Evolutionary conservation across 2,329 filamentous ascomycete species (phyloP), one percentile per base, ranked within the genome.

Genomic region (Nectriaceae sp.): DNA sequence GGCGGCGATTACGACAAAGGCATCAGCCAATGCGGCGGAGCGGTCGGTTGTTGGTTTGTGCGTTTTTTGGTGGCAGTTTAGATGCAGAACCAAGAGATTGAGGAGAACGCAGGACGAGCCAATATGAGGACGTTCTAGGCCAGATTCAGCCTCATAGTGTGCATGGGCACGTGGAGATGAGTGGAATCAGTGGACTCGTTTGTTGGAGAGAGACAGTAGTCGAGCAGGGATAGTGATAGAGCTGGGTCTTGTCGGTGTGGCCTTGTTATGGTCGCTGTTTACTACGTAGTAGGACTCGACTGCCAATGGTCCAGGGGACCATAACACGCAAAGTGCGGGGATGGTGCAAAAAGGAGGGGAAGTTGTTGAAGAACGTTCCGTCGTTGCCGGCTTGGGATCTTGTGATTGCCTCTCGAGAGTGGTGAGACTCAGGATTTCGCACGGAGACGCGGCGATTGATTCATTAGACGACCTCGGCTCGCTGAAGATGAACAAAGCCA

Each of bases 71-170:
- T 43, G 49, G 53, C 50, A 51, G 55, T 46, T 46, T 49, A 50
- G 50, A 45, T 42, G 39, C 43, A n/a, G n/a, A n/a, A n/a, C n/a
- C 46, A 39, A 16, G 40, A 42, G 22, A n/a, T 13, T 5, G 40
- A 43, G 16, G 26, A 38, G 40, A 46, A 31, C 43, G 42, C 39
- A 35, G 47, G 37, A 49, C 31, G 39, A 49, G 46, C 53, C 57
- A 62, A 56, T 60, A 48, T 59, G 50, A 44, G 41, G 52, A 46
- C 37, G 56, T 61, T 56, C 60, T 62, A 62, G 47, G 42, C 60
- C 60, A 55, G 50, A 62, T 62, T 62, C 60, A 62, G 60, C 58
- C 60, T 62, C 60, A 60, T 55, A 50, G 36, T 53, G 49, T 42
- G 49, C 54, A 62, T 60, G 46, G 49, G 60, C 57, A 59, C 57